Conservation (phyloP, 768 basidiomycete species). For the Amanita pallidorosea region DNA sequence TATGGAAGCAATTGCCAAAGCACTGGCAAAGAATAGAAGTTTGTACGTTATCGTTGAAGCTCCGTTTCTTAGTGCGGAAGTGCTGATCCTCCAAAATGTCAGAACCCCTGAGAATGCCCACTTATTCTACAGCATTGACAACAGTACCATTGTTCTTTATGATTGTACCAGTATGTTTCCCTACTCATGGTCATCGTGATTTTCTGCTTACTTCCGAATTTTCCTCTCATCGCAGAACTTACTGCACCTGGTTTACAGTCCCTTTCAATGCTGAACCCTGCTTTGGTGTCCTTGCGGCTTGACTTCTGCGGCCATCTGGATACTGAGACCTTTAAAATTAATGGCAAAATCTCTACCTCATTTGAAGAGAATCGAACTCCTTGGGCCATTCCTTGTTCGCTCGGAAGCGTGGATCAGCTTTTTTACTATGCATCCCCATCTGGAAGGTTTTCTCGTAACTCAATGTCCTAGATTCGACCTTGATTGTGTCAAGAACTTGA, state of each 20-base stretch:
- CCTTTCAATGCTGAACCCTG: conserved; percentile 75
- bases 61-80: background rate
- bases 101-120: conserved; percentile 73
- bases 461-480: conserved; percentile 83
- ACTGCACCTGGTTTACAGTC: conserved; percentile 54
- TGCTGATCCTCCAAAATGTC: background rate
- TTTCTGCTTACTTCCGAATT: background rate
- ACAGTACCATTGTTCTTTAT: conserved; percentile 62
- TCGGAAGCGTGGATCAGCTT: conserved; percentile 64
- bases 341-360: conserved; percentile 56
- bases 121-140: conserved; percentile 73
- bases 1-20: conserved; percentile 74
- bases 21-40: conserved; percentile 69
- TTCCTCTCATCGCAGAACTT: conserved; percentile 39
- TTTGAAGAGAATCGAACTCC: conserved; percentile 65
- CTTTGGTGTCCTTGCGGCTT: conserved; percentile 67
- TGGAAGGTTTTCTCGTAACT: conserved; percentile 69
- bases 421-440: conserved; percentile 48
- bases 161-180: conserved; percentile 76
- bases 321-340: conserved; percentile 39
- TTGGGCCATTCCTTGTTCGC: conserved; percentile 82
- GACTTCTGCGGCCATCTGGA: conserved; percentile 82
- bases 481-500: conserved; percentile 50
- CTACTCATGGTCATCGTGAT: conserved; percentile 15
- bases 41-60: conserved; percentile 44